Evolutionary conservation across 768 basidiomycete genomes (phyloP), one percentile per base, ranked within the genome.

Genomic region (Lentinula sp.): DNA sequence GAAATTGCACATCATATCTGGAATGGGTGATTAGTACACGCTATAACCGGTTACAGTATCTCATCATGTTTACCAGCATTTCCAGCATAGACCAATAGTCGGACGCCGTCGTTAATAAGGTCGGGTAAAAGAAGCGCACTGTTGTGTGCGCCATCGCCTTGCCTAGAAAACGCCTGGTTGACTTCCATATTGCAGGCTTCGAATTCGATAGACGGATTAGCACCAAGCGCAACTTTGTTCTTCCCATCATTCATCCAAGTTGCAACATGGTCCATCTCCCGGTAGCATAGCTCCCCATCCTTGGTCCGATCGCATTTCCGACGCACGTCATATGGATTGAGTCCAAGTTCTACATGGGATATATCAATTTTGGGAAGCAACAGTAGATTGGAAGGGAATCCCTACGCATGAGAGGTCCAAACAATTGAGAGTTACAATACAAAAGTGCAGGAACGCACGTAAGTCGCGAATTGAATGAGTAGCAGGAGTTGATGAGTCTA

Each of bases 301-400:
- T 81, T 82, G 33, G 77, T 63, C 43, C 79, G 82, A 69, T 97
- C 87, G 69, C 95, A 97, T 63, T 76, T 79, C 60, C 71, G 75
- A 63, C 93, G 86, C 3, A 91, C 89, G 67, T 98, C 95, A 72
- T 98, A 98, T 8, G 91, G 86, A 74, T 98, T 98, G 52, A 88
- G 71, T 2, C 89, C 90, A n/a, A 79, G 75, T 70, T 85, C 86
- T 89, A 41, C 50, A 43, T 23, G 37, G 45, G n/a, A 43, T 39
- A 39, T 39, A 48, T 60, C 57, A 57, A 18, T 9, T 9, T 13
- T 20, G 18, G 35, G 61, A 33, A 13, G 7, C 15, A 41, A 37
- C 45, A 2, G 37, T 63, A 63, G 64, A 46, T 10, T 49, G 12
- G 8, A 28, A 37, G 15, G 4, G 8, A 57, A 3, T 16, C 79